Conservation (phyloP, 352 stramenopile species). For the Phytophthora pistaciae region DNA sequence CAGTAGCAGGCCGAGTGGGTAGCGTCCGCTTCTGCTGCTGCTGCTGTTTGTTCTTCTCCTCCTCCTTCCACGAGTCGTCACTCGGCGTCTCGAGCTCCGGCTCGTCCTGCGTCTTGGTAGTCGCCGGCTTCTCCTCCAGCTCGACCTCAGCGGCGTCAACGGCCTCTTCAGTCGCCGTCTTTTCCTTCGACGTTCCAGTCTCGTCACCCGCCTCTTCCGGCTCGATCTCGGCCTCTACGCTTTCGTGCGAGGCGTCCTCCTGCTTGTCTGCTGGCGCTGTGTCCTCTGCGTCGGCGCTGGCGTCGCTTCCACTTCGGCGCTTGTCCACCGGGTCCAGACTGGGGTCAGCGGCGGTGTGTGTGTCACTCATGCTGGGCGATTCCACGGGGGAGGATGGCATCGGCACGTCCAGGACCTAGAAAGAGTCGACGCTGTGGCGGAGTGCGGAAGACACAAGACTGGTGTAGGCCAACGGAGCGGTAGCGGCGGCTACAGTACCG, state of each 20-base stretch:
- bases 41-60: conserved; percentile 6
- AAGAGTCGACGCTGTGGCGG: conserved; percentile 22
- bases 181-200: conserved; percentile 28
- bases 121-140: conserved; percentile 24
- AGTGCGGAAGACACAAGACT: conserved; percentile 3
- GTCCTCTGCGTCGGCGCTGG: conserved; percentile 20
- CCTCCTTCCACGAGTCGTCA: conserved; percentile 31
- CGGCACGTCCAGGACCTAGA: neutral
- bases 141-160: conserved; percentile 6
- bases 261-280: conserved; percentile 22
- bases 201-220: conserved; percentile 31
- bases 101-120: conserved; percentile 29
- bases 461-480: conserved; percentile 3
- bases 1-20: conserved; percentile 25
- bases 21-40: conserved; percentile 8
- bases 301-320: conserved; percentile 23
- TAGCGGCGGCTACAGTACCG: conserved; percentile 1
- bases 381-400: conserved; percentile 19
- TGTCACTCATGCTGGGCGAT: conserved; percentile 2
- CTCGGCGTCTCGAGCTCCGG: conserved; percentile 32
- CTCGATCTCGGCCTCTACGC: conserved; percentile 26
- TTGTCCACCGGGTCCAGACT: conserved; percentile 20
- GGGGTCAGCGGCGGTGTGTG: neutral
- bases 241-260: conserved; percentile 4
- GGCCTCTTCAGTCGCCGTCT: neutral